Percentiles rank a stretch among this genome's conserved stretches.
These are phyloP conservation scores for Dendrothele bispora DNA, from an alignment of 768 basidiomycete species.

Conservation along the genomic window DNA sequence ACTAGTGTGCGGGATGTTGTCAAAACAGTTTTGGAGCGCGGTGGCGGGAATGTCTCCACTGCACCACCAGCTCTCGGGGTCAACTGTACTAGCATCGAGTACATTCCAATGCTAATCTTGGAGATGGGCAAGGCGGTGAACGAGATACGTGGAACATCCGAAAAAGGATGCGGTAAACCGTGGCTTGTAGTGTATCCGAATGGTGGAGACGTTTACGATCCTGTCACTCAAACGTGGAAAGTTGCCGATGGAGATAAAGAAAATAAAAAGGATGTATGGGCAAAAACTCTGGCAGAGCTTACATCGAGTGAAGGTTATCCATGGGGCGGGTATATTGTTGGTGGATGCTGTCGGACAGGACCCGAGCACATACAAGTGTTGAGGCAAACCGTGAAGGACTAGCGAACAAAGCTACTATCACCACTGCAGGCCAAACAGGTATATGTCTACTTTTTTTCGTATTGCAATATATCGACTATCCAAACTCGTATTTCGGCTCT, in stretches of 20 bases:
- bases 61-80: slow-evolving; percentile 63
- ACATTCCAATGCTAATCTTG: slow-evolving; percentile 38
- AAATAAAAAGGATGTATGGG: slow-evolving; percentile 33
- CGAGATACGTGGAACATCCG: slow-evolving; percentile 13
- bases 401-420: no score
- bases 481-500: no score
- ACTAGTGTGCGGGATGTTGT: slow-evolving; percentile 43
- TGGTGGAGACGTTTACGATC: slow-evolving; percentile 58
- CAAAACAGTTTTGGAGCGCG: slow-evolving; percentile 32
- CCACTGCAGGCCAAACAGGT: no score
- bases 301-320: slow-evolving; percentile 1
- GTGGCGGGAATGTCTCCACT: slow-evolving; percentile 15
- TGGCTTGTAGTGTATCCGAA: slow-evolving; percentile 76
- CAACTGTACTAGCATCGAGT: slow-evolving; percentile 63
- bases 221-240: slow-evolving; percentile 44
- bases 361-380: slow-evolving; percentile 48
- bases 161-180: slow-evolving; percentile 26
- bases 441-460: no score
- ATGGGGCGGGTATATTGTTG: slow-evolving; percentile 58
- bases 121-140: slow-evolving; percentile 28
- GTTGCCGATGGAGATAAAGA: slow-evolving; percentile 7
- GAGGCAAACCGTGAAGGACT: no score
- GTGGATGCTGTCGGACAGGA: slow-evolving; percentile 69
- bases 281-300: slow-evolving; percentile 27
- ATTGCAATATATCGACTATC: no score